Base-by-base conservation (phyloP, 78 protist species). In the Ministeria vibrans region DNA sequence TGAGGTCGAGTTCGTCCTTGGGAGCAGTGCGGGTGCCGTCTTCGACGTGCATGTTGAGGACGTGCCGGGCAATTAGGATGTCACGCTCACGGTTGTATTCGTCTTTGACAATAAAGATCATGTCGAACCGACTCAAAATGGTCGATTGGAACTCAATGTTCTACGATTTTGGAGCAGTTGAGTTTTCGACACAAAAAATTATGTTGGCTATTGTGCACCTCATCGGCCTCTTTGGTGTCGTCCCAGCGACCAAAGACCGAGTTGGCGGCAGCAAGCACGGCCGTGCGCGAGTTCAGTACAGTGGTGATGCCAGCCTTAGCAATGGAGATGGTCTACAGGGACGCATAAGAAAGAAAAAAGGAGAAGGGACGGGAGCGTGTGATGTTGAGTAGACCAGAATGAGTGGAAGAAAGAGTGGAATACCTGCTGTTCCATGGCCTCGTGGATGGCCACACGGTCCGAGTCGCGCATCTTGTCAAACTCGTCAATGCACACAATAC, bases 201-300 rank as follows among this genome's bases (percentile, higher is more conserved):
- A 23, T 59, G 66, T 7, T 49, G 15, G 55, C 9, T 20, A 49
- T 15, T 49, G 55, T 9, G 55, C 55, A 46, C 78, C 7, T 61
- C 61, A 3, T 68, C 84, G 0, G 79, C 77, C 28, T 53, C 79
- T 53, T 81, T 53, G 2, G 63, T 75, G 72, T 81, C 85, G 71
- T 81, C 85, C 85, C 85, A 81, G 1, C 85, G 78, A 1, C 99
- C 99, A 69, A 85, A 89, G 25, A 81, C 79, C 4, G 99, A 99
- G 88, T 99, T 99, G 62, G 99, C 99, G 0, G 99, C 99, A 0
- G 99, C 99, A 36, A 99, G 85, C 23, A 99, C 99, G 25, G 98
- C n/a, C 5, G 99, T 90, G 34, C 99, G 86, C 7, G 96, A 73
- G 92, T 97, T 98, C 75, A 99, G 89, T 59, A 97, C 84, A 43